Evolutionary conservation across 768 basidiomycete species (phyloP).

Genomic region (Pulveroboletus sp.): DNA sequence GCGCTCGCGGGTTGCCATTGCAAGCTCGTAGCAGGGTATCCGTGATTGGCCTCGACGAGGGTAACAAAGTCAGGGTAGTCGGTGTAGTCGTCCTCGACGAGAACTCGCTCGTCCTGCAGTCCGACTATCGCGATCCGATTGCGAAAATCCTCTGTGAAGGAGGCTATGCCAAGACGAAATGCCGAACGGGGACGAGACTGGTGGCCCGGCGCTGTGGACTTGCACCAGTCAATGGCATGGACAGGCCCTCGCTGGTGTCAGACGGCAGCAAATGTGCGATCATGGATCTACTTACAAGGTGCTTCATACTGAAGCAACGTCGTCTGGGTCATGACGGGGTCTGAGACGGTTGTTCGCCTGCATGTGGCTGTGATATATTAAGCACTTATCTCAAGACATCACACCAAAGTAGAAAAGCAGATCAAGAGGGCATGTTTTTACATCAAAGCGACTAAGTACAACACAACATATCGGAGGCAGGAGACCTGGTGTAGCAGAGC

Average conservation of each 20-base stretch:
- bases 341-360: slow-evolving; percentile 5
- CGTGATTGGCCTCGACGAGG: slow-evolving; percentile 79
- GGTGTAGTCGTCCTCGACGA: slow-evolving; percentile 80
- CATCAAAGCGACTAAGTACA: slow-evolving; percentile 30
- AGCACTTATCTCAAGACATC: neutral
- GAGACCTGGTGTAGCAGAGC: slow-evolving; percentile 20
- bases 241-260: slow-evolving; percentile 65
- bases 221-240: slow-evolving; percentile 86
- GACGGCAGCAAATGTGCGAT: slow-evolving; percentile 6
- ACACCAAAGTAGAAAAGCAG: slow-evolving; percentile 7
- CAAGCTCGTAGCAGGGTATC: slow-evolving; percentile 90
- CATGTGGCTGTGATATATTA: slow-evolving; percentile 24
- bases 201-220: slow-evolving; percentile 71
- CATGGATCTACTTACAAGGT: slow-evolving; percentile 58
- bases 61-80: slow-evolving; percentile 86
- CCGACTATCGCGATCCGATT: slow-evolving; percentile 80
- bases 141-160: slow-evolving; percentile 80
- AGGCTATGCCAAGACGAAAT: slow-evolving; percentile 83
- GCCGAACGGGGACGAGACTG: slow-evolving; percentile 70
- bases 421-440: slow-evolving; percentile 18
- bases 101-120: slow-evolving; percentile 81
- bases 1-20: slow-evolving; percentile 89
- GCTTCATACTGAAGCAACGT: slow-evolving; percentile 81
- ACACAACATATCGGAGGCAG: slow-evolving; percentile 22
- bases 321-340: slow-evolving; percentile 57